phyloP scores from a whole-genome alignment of 257 asterid genomes.

The Eucommia ulmoides region DNA sequence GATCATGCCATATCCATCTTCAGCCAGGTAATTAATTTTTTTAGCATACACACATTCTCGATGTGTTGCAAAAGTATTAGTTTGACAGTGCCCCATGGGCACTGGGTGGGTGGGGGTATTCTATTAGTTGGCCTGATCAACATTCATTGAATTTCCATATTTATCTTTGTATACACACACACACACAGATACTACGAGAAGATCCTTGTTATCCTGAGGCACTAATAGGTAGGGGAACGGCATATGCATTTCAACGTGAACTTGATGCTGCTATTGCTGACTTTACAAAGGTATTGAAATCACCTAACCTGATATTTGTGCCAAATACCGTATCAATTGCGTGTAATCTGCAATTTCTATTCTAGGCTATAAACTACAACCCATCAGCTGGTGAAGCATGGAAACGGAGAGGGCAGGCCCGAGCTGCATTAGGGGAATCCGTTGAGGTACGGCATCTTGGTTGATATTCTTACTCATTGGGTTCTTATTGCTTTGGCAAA shows the following conservation, averaged over 20 bases:
- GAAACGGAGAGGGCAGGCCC: slow-evolving; percentile 99
- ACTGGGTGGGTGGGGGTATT: too few species aligned
- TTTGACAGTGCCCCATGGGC: too few species aligned
- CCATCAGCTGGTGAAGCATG: slow-evolving; percentile 98
- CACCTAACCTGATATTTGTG: background rate
- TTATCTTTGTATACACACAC: slow-evolving; percentile 12
- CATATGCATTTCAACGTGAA: slow-evolving; percentile 95
- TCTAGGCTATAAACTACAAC: slow-evolving; percentile 80
- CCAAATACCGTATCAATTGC: background rate
- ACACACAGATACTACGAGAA: slow-evolving; percentile 63
- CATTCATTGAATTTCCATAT: slow-evolving; percentile 3
- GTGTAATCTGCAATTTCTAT: background rate
- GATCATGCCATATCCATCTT: slow-evolving; percentile 75
- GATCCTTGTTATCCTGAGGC: slow-evolving; percentile 96
- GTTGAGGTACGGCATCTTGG: too few species aligned
- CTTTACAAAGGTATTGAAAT: slow-evolving; percentile 62
- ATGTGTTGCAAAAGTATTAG: too few species aligned
- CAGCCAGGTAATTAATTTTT: slow-evolving; percentile 58
- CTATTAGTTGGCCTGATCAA: slow-evolving; percentile 9
- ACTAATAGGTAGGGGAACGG: slow-evolving; percentile 95
- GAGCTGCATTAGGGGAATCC: slow-evolving; percentile 96
- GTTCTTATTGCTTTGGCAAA: background rate
- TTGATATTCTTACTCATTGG: background rate
- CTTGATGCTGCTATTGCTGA: slow-evolving; percentile 90
- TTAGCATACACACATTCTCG: too few species aligned